Percentiles rank a stretch among this genome's conserved stretches.
Evolutionary conservation across 2,329 filamentous ascomycete species (phyloP).

Genomic region (Neopestalotiopsis sp.): DNA sequence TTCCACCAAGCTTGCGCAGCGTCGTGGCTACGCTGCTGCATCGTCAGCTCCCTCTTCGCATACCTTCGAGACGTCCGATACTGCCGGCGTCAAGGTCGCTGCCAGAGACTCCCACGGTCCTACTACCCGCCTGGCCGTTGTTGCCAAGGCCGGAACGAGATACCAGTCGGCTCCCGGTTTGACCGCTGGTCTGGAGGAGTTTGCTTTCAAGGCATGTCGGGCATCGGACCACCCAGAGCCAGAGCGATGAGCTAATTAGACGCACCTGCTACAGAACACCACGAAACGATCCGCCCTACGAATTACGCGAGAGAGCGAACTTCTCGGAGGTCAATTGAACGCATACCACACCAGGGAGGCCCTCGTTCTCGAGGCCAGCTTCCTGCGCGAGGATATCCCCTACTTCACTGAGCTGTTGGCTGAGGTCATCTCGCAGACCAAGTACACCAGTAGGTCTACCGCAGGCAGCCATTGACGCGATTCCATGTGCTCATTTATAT

Average conservation of each 20-base stretch:
- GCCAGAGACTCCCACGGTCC: slow-evolving; percentile 87
- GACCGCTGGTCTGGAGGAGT: slow-evolving; percentile 88
- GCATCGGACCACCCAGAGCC: slow-evolving; percentile 7
- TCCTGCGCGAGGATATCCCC: slow-evolving; percentile 92
- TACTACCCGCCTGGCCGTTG: slow-evolving; percentile 87
- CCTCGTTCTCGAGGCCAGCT: slow-evolving; percentile 89
- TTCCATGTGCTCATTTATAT: slow-evolving; percentile 22
- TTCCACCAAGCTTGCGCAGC: slow-evolving; percentile 59
- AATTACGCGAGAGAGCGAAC: slow-evolving; percentile 93
- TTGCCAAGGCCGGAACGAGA: slow-evolving; percentile 92
- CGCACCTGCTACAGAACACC: slow-evolving; percentile 69
- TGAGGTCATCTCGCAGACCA: slow-evolving; percentile 88
- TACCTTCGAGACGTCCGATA: slow-evolving; percentile 86
- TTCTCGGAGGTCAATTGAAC: slow-evolving; percentile 88
- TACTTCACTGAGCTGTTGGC: slow-evolving; percentile 97
- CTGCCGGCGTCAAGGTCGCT: slow-evolving; percentile 89
- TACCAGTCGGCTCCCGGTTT: slow-evolving; percentile 91
- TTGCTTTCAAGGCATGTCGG: slow-evolving; percentile 85
- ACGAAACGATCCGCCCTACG: slow-evolving; percentile 85
- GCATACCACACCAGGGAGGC: slow-evolving; percentile 93
- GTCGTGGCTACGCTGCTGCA: slow-evolving; percentile 60
- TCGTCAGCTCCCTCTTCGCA: slow-evolving; percentile 65
- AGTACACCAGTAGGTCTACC: slow-evolving; percentile 72
- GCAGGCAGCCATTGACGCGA: slow-evolving; percentile 20
- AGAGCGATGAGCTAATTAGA: slow-evolving; percentile 52